These are phyloP conservation scores for Aegilops umbellulata DNA, from an alignment of 176 grass and related monocot genomes.

Conservation along the genomic window DNA sequence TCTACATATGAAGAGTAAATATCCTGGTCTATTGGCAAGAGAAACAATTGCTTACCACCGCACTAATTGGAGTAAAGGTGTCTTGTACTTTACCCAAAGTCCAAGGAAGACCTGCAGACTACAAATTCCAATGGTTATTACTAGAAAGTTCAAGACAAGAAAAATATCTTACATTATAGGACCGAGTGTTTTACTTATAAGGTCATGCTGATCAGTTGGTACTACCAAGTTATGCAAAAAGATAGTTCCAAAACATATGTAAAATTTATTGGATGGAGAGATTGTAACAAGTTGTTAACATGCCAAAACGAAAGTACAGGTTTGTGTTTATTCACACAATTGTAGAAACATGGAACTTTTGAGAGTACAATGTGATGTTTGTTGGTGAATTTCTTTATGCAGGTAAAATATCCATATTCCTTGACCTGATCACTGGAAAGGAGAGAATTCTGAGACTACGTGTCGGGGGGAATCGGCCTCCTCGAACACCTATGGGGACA, in stretches of 20 bases:
- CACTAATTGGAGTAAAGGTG: constrained; percentile 92
- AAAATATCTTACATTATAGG: neutral
- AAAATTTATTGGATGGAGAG: neutral
- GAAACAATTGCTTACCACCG: constrained; percentile 61
- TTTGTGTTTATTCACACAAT: neutral
- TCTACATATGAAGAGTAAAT: neutral
- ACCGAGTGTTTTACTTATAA: neutral
- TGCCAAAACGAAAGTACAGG: neutral
- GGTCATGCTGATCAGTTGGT: neutral
- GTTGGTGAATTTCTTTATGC: neutral
- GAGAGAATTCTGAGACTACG: neutral
- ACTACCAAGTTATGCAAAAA: neutral
- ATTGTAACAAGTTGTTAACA: neutral
- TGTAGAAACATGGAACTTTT: neutral
- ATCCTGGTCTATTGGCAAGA: neutral
- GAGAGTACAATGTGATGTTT: neutral
- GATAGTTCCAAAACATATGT: neutral
- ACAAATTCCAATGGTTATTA: constrained; percentile 17
- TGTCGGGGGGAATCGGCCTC: too few species aligned
- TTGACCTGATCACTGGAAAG: neutral
- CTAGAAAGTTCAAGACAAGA: neutral
- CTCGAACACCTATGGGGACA: too few species aligned
- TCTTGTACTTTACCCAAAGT: constrained; percentile 94
- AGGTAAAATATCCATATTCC: neutral
- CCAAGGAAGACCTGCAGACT: constrained; percentile 91